These are phyloP conservation scores for Neurospora sp. DNA, from an alignment of 495 filamentous ascomycete genomes.

Conservation along the genomic window DNA sequence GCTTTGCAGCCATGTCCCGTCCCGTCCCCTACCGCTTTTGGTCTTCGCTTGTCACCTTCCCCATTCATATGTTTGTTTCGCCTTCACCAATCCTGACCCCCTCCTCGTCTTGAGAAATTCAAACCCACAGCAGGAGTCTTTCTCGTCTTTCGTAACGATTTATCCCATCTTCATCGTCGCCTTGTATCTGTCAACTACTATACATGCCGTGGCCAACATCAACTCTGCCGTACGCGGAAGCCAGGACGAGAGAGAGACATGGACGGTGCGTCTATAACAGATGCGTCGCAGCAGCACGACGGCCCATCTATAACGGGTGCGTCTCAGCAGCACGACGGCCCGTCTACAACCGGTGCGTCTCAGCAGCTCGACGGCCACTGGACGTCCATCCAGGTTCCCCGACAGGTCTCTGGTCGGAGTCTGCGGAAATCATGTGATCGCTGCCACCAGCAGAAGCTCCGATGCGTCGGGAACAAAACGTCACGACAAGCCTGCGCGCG, in stretches of 20 bases:
- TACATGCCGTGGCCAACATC: too few species aligned
- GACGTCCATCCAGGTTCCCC: slow-evolving; percentile 1
- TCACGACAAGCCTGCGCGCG: slow-evolving; percentile 1
- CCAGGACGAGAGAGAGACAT: too few species aligned
- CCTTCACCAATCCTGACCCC: too few species aligned
- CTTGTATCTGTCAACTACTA: not conserved
- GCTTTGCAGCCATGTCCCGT: not conserved
- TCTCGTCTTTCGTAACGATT: slow-evolving; percentile 1
- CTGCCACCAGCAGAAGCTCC: slow-evolving; percentile 2
- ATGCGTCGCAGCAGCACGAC: too few species aligned
- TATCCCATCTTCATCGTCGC: slow-evolving; percentile 1
- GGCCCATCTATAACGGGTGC: too few species aligned
- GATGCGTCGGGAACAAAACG: slow-evolving; percentile 1
- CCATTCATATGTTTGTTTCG: too few species aligned
- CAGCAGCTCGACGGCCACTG: slow-evolving; percentile 1
- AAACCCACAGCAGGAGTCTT: not conserved
- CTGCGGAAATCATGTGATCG: slow-evolving; percentile 1
- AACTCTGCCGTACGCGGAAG: too few species aligned
- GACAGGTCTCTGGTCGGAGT: not conserved
- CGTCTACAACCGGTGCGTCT: not conserved
- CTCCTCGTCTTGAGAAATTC: not conserved
- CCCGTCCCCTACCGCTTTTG: not conserved
- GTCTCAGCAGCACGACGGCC: too few species aligned
- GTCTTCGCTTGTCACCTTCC: too few species aligned
- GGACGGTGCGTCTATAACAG: too few species aligned